phyloP scores from a whole-genome alignment of 2,329 filamentous ascomycete species.

The Cercospora sp. region DNA sequence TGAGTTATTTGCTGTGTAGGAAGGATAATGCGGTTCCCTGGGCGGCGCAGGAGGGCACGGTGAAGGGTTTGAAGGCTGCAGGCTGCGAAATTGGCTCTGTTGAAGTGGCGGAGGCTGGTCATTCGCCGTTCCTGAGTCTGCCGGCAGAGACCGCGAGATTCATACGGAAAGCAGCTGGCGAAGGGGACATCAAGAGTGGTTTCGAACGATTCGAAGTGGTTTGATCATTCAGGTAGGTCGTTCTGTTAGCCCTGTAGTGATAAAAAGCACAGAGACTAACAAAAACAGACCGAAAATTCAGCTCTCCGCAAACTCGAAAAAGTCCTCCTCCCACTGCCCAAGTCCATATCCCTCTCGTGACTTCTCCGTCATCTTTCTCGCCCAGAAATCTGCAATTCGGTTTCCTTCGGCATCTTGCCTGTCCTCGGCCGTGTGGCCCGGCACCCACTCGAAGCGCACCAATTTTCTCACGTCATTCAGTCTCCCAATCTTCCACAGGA shows the following conservation, averaged over 20 bases:
- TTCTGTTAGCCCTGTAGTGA: not conserved
- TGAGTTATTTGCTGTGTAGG: not conserved
- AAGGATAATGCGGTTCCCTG: not conserved
- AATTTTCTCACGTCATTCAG: not conserved
- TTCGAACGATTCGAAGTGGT: not conserved
- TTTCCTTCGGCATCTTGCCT: not conserved
- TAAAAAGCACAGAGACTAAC: too few species aligned
- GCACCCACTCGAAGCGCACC: not conserved
- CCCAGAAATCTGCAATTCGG: not conserved
- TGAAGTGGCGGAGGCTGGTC: conserved; percentile 15
- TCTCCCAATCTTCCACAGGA: not conserved
- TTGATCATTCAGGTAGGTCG: not conserved
- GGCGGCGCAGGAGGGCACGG: not conserved
- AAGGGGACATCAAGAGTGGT: conserved; percentile 13
- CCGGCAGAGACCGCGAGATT: conserved; percentile 18
- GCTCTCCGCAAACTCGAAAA: not conserved
- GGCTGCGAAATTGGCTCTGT: conserved; percentile 11
- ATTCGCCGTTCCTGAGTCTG: conserved; percentile 22
- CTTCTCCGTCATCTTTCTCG: not conserved
- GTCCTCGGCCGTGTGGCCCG: not conserved
- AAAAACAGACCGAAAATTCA: too few species aligned
- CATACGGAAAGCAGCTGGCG: conserved; percentile 12
- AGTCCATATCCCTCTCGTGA: not conserved
- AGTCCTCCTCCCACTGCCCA: not conserved
- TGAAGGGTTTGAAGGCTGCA: not conserved